phyloP scores from a whole-genome alignment of 2,329 filamentous ascomycete genomes.

The Colletotrichum lupini region DNA sequence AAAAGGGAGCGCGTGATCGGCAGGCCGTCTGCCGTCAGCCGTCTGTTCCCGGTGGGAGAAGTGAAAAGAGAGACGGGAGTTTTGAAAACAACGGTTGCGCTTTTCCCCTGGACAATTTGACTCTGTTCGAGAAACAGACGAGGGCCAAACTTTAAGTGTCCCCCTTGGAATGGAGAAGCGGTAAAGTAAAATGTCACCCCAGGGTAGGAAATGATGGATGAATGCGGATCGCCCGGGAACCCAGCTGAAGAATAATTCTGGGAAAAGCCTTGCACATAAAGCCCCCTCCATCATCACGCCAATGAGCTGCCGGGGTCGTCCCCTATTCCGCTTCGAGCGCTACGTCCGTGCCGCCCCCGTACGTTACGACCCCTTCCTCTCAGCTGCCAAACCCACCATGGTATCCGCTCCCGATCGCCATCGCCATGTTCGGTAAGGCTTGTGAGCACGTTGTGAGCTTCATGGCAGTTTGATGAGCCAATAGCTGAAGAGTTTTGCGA shows the following conservation, averaged over 20 bases:
- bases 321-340: slow-evolving; percentile 14
- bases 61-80: not conserved
- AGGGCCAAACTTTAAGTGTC: not conserved
- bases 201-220: not conserved
- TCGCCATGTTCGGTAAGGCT: not conserved
- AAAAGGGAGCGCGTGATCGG: not conserved
- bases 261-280: slow-evolving; percentile 15
- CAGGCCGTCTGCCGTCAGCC: not conserved
- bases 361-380: not conserved
- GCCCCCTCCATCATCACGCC: not conserved
- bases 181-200: slow-evolving; percentile 1
- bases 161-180: not conserved
- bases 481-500: not conserved
- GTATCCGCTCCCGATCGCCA: not conserved
- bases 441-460: not conserved
- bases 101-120: not conserved
- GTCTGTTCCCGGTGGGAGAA: not conserved
- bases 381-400: not conserved
- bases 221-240: slow-evolving; percentile 20
- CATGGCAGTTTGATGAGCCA: not conserved
- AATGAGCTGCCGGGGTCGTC: not conserved
- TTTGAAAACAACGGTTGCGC: not conserved
- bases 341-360: slow-evolving; percentile 17
- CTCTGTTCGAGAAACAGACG: not conserved
- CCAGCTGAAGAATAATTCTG: slow-evolving; percentile 16